Percentiles rank a stretch among this genome's conserved stretches.
phyloP scores from a whole-genome alignment of 768 basidiomycete genomes.

The Pisolithus orientalis region DNA sequence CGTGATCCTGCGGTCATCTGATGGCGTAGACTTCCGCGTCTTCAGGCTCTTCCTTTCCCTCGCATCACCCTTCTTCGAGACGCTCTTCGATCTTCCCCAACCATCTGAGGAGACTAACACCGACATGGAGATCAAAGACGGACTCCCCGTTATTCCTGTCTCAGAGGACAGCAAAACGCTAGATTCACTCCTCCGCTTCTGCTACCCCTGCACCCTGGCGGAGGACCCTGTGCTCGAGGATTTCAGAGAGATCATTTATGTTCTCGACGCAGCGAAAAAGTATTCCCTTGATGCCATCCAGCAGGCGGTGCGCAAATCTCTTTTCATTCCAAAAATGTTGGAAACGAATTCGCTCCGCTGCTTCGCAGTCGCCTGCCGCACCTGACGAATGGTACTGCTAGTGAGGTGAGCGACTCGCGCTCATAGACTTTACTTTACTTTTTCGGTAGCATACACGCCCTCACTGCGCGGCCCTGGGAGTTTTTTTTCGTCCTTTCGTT shows the following conservation, averaged over 20 bases:
- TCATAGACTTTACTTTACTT: too few species aligned
- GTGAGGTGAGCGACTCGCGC: neutral
- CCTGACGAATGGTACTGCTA: neutral
- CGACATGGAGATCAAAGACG: constrained; percentile 10
- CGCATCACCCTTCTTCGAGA: constrained; percentile 29
- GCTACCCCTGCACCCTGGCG: constrained; percentile 17
- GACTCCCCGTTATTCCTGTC: constrained; percentile 14
- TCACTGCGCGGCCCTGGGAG: neutral
- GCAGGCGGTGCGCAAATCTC: constrained; percentile 11
- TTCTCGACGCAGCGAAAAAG: constrained; percentile 12
- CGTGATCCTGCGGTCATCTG: constrained; percentile 21
- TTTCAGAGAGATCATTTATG: neutral
- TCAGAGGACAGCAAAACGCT: constrained; percentile 18
- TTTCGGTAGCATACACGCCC: neutral
- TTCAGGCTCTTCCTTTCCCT: constrained; percentile 30
- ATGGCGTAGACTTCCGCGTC: constrained; percentile 24
- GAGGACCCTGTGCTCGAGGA: constrained; percentile 12
- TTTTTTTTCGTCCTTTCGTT: neutral
- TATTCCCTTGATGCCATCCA: constrained; percentile 13
- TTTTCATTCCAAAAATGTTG: constrained; percentile 13
- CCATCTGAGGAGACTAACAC: constrained; percentile 1
- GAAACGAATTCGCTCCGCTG: constrained; percentile 20
- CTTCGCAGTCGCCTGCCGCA: constrained; percentile 28
- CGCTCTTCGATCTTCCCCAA: constrained; percentile 27
- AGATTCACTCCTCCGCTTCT: constrained; percentile 21